Conservation (phyloP, 441 rosid species). For the Arabidopsis lyrata region DNA sequence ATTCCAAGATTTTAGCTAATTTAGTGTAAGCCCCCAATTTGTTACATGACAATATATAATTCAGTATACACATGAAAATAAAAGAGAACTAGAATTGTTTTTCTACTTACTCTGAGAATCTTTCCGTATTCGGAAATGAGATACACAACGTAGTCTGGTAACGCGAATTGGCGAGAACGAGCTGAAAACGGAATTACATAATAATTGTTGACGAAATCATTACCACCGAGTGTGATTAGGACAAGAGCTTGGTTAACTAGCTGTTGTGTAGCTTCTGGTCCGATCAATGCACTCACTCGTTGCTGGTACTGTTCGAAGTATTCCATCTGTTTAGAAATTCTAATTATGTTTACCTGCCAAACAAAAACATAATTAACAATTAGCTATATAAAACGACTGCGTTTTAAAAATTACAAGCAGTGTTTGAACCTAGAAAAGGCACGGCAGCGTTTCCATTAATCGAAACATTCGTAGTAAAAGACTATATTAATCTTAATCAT, state of each 20-base stretch:
- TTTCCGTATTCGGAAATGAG: constrained; percentile 87
- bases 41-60: neutral
- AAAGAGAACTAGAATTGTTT: neutral
- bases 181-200: constrained; percentile 84
- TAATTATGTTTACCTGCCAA: constrained; percentile 74
- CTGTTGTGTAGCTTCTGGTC: constrained; percentile 57
- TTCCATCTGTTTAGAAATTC: constrained; percentile 65
- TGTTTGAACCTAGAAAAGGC: neutral
- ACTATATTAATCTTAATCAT: no score
- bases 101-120: constrained; percentile 54
- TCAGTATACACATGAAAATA: neutral
- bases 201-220: constrained; percentile 94
- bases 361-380: constrained; percentile 4
- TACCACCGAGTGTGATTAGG: constrained; percentile 87
- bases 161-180: constrained; percentile 83
- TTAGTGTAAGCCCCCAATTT: neutral
- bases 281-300: constrained; percentile 65
- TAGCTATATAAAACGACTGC: neutral
- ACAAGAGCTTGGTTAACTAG: constrained; percentile 72
- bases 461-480: no score
- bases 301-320: constrained; percentile 81
- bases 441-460: no score
- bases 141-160: constrained; percentile 73
- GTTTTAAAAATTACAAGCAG: neutral
- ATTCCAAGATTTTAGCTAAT: neutral